Evolutionary conservation across 148 eudicot species (phyloP).

Genomic region (Fagopyrum esculentum): DNA sequence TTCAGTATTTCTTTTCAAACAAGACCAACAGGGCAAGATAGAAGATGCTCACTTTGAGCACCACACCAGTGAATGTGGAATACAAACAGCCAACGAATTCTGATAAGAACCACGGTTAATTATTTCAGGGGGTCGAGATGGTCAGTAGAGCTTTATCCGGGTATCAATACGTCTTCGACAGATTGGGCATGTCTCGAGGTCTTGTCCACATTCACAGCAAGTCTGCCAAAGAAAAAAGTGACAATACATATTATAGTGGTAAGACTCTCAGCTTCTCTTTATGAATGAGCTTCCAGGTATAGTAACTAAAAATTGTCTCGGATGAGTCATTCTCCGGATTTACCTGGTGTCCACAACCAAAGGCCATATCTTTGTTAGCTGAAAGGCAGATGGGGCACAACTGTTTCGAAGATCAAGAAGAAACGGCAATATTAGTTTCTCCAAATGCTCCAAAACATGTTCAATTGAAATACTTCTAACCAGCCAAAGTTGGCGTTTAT

Average conservation of each 20-base stretch:
- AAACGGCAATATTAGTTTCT: slow-evolving; percentile 2
- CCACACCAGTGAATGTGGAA: neutral
- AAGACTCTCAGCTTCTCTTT: neutral
- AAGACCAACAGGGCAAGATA: neutral
- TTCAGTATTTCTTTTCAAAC: neutral
- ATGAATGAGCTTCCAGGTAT: neutral
- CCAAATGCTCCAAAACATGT: neutral
- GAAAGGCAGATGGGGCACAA: slow-evolving; percentile 77
- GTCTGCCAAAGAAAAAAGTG: slow-evolving; percentile 35
- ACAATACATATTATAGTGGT: neutral
- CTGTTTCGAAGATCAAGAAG: slow-evolving; percentile 24
- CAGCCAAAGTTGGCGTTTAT: neutral
- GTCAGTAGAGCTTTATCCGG: slow-evolving; percentile 75
- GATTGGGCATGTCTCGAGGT: slow-evolving; percentile 62
- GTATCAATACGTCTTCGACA: slow-evolving; percentile 73
- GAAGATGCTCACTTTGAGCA: neutral
- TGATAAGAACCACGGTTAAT: neutral
- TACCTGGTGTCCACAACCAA: slow-evolving; percentile 99
- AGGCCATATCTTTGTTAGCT: slow-evolving; percentile 89
- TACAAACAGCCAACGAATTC: neutral
- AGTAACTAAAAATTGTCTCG: neutral
- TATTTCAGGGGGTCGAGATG: neutral
- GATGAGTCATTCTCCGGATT: neutral
- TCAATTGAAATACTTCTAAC: neutral
- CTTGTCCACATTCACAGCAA: slow-evolving; percentile 78